A percentile compares a stretch with the other conserved stretches of the same genome.
Conservation (phyloP, 495 filamentous ascomycete genomes). For the Geoglossum glabrum region DNA sequence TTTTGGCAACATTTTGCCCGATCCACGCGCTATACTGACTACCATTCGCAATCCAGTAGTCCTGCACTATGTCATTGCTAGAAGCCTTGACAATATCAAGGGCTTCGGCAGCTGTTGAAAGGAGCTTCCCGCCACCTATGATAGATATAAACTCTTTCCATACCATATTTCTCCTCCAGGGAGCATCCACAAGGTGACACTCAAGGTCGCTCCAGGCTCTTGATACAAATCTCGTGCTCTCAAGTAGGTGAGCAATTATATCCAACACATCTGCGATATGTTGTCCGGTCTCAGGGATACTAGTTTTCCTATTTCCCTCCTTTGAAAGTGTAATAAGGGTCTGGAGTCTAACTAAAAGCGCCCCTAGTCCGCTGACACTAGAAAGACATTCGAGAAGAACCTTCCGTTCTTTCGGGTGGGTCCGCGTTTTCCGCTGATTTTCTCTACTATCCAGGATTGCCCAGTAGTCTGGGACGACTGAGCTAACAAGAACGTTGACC, state of each 20-base stretch:
- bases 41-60: constrained; percentile 46
- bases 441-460: constrained; percentile 18
- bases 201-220: constrained; percentile 32
- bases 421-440: neutral
- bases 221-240: constrained; percentile 29
- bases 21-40: constrained; percentile 52
- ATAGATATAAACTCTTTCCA: constrained; percentile 51
- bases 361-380: constrained; percentile 53
- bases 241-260: constrained; percentile 33
- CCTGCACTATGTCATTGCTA: constrained; percentile 1
- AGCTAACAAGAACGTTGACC: constrained; percentile 43
- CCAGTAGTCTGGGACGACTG: constrained; percentile 66
- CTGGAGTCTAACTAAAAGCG: constrained; percentile 41
- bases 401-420: constrained; percentile 12
- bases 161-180: constrained; percentile 25
- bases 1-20: constrained; percentile 40
- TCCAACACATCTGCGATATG: constrained; percentile 24
- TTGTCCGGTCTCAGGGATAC: constrained; percentile 17
- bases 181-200: constrained; percentile 15
- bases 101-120: constrained; percentile 61
- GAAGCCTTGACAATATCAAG: constrained; percentile 28
- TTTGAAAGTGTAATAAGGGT: constrained; percentile 25
- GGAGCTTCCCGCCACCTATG: constrained; percentile 48
- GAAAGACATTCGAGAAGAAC: constrained; percentile 45
- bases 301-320: constrained; percentile 14